A percentile compares a stretch with the other conserved stretches of the same genome.
These are phyloP conservation scores for Paxillus ammoniavirescens DNA, from an alignment of 768 basidiomycete species.

Conservation along the genomic window DNA sequence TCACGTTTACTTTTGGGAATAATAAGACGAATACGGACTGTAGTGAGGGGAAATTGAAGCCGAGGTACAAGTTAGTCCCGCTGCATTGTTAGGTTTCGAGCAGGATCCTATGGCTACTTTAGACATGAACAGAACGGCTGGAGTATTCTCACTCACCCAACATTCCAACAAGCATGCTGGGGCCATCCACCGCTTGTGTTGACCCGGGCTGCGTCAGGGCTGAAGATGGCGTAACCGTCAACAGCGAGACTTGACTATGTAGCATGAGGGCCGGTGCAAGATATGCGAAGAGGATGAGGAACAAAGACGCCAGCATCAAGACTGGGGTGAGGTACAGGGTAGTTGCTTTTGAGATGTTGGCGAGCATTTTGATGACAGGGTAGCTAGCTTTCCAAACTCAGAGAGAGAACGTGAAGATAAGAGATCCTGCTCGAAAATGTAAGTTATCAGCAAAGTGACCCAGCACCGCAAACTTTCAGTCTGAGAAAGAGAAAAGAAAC, in stretches of 20 bases:
- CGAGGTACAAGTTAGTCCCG: slow-evolving; percentile 51
- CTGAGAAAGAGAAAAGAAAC: background rate
- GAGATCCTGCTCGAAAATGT: slow-evolving; percentile 23
- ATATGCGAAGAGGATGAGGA: slow-evolving; percentile 66
- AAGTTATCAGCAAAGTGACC: slow-evolving; percentile 14
- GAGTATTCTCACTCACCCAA: slow-evolving; percentile 47
- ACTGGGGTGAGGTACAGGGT: slow-evolving; percentile 68
- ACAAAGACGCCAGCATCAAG: slow-evolving; percentile 60
- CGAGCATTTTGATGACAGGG: slow-evolving; percentile 49
- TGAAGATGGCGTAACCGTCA: slow-evolving; percentile 61
- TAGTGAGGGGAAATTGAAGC: slow-evolving; percentile 58
- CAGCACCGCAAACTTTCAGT: slow-evolving; percentile 17
- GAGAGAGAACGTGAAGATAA: slow-evolving; percentile 2
- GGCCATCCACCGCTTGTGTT: slow-evolving; percentile 52
- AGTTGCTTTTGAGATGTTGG: slow-evolving; percentile 64
- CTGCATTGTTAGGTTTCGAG: slow-evolving; percentile 47
- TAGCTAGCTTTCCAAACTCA: background rate
- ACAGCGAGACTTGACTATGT: slow-evolving; percentile 59
- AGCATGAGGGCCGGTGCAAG: slow-evolving; percentile 65
- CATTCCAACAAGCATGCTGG: slow-evolving; percentile 63
- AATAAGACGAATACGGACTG: slow-evolving; percentile 40
- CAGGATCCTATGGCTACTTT: slow-evolving; percentile 58
- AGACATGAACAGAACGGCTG: background rate
- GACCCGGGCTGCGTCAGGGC: slow-evolving; percentile 35
- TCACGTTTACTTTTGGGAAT: background rate